These are phyloP conservation scores for Gryganskiella cystojenkinii DNA, from an alignment of 192 early-diverging fungal species.

Conservation along the genomic window DNA sequence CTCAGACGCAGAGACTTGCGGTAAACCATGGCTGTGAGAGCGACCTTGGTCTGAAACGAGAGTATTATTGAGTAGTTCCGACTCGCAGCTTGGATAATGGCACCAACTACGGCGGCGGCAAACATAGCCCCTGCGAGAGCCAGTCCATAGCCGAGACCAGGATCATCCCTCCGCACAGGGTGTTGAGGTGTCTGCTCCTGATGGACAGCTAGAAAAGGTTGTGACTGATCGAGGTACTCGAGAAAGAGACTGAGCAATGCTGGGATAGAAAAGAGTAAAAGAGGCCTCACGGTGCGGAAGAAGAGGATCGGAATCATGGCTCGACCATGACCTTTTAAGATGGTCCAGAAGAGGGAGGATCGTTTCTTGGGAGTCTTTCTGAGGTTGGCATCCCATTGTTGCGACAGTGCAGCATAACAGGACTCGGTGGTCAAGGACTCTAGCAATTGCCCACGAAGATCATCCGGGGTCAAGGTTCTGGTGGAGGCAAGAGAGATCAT, in stretches of 20 bases:
- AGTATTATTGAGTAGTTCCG: constrained; percentile 15
- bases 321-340: constrained; percentile 1
- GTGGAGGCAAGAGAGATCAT: constrained; percentile 20
- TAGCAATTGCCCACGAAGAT: constrained; percentile 24
- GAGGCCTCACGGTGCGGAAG: constrained; percentile 11
- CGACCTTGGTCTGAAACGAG: constrained; percentile 73
- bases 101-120: not conserved
- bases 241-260: constrained; percentile 23
- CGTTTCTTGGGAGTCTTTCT: not conserved
- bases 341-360: constrained; percentile 11
- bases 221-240: constrained; percentile 18
- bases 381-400: constrained; percentile 11
- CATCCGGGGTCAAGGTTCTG: constrained; percentile 13
- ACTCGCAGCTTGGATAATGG: constrained; percentile 23
- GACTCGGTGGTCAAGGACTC: not conserved
- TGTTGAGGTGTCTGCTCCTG: constrained; percentile 15
- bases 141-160: constrained; percentile 5
- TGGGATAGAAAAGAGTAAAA: constrained; percentile 25
- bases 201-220: too few relatives aligned
- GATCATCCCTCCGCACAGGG: too few relatives aligned
- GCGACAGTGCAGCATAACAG: not conserved
- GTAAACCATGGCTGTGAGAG: constrained; percentile 81
- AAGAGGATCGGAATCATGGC: constrained; percentile 19
- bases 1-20: constrained; percentile 82
- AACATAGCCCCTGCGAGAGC: constrained; percentile 16